Percentiles rank a stretch among this genome's conserved stretches.
phyloP scores from a whole-genome alignment of 768 basidiomycete species.

The Artomyces pyxidatus region DNA sequence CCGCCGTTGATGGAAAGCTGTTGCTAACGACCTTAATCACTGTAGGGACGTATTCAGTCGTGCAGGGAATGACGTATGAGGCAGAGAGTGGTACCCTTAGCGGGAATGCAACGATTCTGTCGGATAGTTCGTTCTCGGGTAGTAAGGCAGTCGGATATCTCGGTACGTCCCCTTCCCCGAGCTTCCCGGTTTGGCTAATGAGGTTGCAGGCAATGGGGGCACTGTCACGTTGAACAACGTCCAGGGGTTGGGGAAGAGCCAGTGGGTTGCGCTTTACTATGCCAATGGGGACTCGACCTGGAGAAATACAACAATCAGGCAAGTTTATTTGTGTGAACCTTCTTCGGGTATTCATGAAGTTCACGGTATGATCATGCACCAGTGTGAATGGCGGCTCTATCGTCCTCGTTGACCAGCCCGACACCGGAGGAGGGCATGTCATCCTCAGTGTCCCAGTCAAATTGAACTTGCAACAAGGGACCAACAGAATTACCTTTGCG shows the following conservation, averaged over 20 bases:
- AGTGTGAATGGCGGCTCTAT: slow-evolving; percentile 53
- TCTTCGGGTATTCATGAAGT: not conserved
- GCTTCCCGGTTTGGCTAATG: not conserved
- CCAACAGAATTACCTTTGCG: slow-evolving; percentile 46
- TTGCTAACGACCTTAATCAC: not conserved
- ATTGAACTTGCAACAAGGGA: slow-evolving; percentile 38
- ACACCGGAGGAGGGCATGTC: slow-evolving; percentile 46
- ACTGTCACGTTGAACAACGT: slow-evolving; percentile 48
- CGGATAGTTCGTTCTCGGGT: slow-evolving; percentile 41
- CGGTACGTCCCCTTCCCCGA: slow-evolving; percentile 24
- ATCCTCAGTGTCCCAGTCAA: slow-evolving; percentile 50
- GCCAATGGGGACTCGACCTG: slow-evolving; percentile 54
- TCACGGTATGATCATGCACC: not conserved
- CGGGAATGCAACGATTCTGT: slow-evolving; percentile 38
- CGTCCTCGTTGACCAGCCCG: slow-evolving; percentile 47
- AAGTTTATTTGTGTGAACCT: slow-evolving; percentile 9
- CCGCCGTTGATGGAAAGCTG: not conserved
- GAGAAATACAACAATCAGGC: slow-evolving; percentile 56
- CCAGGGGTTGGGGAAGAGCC: slow-evolving; percentile 42
- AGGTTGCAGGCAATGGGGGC: slow-evolving; percentile 42
- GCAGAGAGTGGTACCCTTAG: slow-evolving; percentile 44
- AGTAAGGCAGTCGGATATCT: slow-evolving; percentile 47
- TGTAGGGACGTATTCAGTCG: slow-evolving; percentile 39
- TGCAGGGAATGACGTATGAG: slow-evolving; percentile 45
- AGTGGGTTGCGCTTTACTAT: slow-evolving; percentile 57